Conservation (phyloP, 164 flowering plant genomes). For the Liriodendron chinense region DNA sequence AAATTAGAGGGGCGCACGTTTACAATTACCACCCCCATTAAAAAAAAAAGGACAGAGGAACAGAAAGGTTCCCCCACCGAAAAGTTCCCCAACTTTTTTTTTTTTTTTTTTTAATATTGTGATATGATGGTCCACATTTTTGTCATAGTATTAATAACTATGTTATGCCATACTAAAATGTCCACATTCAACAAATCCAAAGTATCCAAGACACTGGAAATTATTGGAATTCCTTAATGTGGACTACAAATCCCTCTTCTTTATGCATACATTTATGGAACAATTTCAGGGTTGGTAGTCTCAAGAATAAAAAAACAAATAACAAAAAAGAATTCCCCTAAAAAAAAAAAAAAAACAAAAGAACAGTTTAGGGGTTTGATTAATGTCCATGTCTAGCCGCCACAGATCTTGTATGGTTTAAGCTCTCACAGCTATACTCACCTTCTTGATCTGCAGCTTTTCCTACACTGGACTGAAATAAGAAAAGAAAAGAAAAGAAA, state of each 20-base stretch:
- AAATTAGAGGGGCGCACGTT: too few species aligned
- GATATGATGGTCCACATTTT: too few species aligned
- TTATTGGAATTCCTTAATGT: neutral
- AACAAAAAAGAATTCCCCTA: neutral
- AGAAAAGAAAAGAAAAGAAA: neutral
- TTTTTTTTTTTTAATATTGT: too few species aligned
- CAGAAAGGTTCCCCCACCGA: too few species aligned
- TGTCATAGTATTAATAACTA: too few species aligned
- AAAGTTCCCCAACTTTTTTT: too few species aligned
- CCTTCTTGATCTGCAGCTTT: conserved; percentile 1
- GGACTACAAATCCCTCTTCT: neutral
- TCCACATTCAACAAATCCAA: neutral
- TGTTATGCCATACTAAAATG: neutral
- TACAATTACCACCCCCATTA: too few species aligned
- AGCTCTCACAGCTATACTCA: conserved; percentile 1
- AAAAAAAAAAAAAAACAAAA: conserved; percentile 2
- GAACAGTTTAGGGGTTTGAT: conserved; percentile 7
- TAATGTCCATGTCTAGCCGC: conserved; percentile 20
- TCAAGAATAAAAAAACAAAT: neutral
- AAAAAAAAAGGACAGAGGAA: too few species aligned
- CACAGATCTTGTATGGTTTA: conserved; percentile 6
- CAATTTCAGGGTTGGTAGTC: neutral
- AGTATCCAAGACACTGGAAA: neutral
- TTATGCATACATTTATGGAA: neutral
- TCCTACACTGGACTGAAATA: conserved; percentile 4